Conservation (phyloP, 2,329 filamentous ascomycete species). For the Aspergillus neoniger region DNA sequence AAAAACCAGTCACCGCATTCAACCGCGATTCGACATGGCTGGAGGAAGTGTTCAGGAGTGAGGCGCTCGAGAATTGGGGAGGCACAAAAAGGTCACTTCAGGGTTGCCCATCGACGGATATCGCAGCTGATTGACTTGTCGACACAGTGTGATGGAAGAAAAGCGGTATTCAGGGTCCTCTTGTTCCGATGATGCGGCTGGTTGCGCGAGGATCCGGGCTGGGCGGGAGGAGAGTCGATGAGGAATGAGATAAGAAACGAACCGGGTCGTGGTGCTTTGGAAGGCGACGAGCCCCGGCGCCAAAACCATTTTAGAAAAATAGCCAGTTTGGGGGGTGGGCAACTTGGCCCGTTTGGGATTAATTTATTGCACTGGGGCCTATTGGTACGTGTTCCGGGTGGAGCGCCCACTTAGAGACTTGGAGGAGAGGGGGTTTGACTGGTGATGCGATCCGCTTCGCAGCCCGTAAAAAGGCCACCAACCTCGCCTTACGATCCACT, state of each 20-base stretch:
- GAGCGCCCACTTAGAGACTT: background rate
- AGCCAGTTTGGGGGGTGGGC: background rate
- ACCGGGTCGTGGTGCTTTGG: background rate
- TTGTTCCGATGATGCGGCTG: background rate
- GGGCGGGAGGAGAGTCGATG: background rate
- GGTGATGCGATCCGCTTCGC: too few species aligned
- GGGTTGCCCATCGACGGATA: background rate
- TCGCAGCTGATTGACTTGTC: background rate
- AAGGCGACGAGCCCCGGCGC: slow-evolving; percentile 3
- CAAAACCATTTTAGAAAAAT: slow-evolving; percentile 4
- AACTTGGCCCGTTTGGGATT: slow-evolving; percentile 3
- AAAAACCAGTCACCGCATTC: background rate
- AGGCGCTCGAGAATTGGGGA: background rate
- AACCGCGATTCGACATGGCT: slow-evolving; percentile 1
- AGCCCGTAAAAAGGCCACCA: background rate
- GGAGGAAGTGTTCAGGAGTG: background rate
- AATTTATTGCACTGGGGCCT: slow-evolving; percentile 1
- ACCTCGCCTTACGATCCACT: background rate
- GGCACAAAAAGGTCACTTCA: background rate
- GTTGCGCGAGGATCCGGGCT: slow-evolving; percentile 1
- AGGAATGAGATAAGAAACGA: slow-evolving; percentile 5
- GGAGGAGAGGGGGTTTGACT: background rate
- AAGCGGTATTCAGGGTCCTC: background rate
- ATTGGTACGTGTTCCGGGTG: slow-evolving; percentile 2
- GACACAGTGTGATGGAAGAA: background rate